Base-by-base conservation (phyloP, 192 early-diverging fungal genomes). In the Spinellus fusiger region DNA sequence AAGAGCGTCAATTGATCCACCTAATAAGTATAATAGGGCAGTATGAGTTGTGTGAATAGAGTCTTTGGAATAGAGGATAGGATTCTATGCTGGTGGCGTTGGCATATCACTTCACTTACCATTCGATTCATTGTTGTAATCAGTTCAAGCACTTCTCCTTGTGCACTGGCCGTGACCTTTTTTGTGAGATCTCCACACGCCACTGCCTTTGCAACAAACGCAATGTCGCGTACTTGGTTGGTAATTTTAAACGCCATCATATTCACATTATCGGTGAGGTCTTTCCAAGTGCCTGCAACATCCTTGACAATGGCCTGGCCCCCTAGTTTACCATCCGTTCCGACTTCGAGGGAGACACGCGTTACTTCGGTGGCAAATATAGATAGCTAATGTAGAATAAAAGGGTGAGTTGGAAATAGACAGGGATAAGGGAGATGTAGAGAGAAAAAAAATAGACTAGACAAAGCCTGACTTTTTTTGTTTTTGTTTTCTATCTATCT, bases 191-290 rank as follows among this genome's bases (percentile, higher is more conserved):
- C 78, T 32, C 81, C 78, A 35, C 58, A 55, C 15, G 76, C 78
- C 7, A 80, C 77, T 6, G 81, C 81, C 37, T 71, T 73, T 62
- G 73, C 70, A 57, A 82, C 80, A 7, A 58, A 64, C 1, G 80
- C 72, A 49, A 82, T 82, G 49, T 82, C 80, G 67, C 80, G 70
- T 8, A 82, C 74, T 65, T 73, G 79, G 10, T 65, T 72, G 18
- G 79, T 81, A 10, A 81, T 48, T 48, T 83, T 83, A 10, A 64
- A 65, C 4, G 81, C 81, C 81, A 83, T 83, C 61, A 76, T 62
- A 37, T 84, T 84, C 32, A 80, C 82, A 54, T 74, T 77, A 44
- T 81, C 77, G 4, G 80, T 84, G 23, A 84, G 37, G 26, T 82
- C 80, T 32, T 78, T 78, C 83, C 83, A 84, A 2, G 75, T 77